phyloP scores from a whole-genome alignment of 371 early-diverging fungal genomes.

The Syncephalis fuscata region DNA sequence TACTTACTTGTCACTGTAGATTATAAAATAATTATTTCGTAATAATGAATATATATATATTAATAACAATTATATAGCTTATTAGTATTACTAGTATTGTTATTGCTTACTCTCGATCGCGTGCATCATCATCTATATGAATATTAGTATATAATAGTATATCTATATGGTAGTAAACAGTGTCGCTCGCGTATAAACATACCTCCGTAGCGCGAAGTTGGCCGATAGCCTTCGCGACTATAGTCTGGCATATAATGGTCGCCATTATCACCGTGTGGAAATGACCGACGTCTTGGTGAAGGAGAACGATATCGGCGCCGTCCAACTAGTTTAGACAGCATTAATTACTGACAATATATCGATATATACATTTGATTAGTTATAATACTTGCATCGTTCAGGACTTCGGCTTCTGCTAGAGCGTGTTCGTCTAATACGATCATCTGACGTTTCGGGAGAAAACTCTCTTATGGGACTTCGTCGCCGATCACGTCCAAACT shows the following conservation, averaged over 20 bases:
- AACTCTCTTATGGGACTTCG: background rate
- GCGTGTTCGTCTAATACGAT: background rate
- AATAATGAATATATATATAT: too few species aligned
- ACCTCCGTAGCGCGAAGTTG: conserved; percentile 35
- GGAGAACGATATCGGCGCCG: conserved; percentile 25
- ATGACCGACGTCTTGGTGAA: conserved; percentile 19
- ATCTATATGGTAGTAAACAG: too few species aligned
- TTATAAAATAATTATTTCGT: too few species aligned
- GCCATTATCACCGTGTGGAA: conserved; percentile 22
- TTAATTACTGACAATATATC: too few species aligned
- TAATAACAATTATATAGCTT: too few species aligned
- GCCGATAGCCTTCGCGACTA: conserved; percentile 57
- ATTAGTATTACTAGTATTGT: too few species aligned
- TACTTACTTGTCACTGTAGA: too few species aligned
- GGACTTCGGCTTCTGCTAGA: background rate
- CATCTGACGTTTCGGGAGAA: background rate
- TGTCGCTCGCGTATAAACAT: too few species aligned
- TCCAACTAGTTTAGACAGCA: background rate
- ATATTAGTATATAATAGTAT: too few species aligned
- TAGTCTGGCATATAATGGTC: conserved; percentile 78
- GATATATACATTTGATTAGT: background rate
- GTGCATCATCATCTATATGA: too few species aligned
- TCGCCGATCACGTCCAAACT: conserved; percentile 1
- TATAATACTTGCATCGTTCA: background rate
- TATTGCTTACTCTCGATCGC: too few species aligned